Conservation (phyloP, 495 filamentous ascomycete species). For the Penicillium ochrochloron region DNA sequence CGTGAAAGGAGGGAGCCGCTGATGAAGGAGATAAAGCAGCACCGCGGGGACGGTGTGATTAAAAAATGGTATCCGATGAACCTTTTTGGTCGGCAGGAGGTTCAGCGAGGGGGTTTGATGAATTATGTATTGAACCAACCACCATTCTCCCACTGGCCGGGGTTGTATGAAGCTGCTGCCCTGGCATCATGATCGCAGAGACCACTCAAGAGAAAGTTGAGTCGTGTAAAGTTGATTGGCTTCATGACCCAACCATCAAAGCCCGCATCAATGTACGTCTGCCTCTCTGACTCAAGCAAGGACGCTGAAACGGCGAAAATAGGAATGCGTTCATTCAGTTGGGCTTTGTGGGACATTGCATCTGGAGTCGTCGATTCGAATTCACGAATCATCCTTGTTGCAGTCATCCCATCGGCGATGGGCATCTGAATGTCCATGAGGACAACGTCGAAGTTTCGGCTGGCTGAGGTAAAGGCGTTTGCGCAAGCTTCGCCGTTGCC, state of each 20-base stretch:
- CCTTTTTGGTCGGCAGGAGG: not conserved
- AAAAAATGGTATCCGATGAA: not conserved
- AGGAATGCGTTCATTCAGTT: constrained; percentile 55
- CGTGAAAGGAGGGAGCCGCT: not conserved
- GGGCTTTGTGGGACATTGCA: constrained; percentile 59
- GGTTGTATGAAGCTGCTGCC: constrained; percentile 55
- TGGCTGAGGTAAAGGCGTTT: constrained; percentile 63
- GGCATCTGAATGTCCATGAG: constrained; percentile 99
- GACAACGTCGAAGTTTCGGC: constrained; percentile 73
- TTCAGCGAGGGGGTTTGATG: not conserved
- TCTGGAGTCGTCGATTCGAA: constrained; percentile 59
- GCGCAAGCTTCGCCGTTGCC: constrained; percentile 90
- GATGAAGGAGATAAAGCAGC: not conserved
- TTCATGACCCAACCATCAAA: constrained; percentile 94
- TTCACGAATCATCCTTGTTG: constrained; percentile 80
- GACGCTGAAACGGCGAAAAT: constrained; percentile 93
- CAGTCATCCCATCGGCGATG: constrained; percentile 84
- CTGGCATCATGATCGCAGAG: constrained; percentile 55
- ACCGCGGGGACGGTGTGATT: not conserved
- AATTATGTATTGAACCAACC: constrained; percentile 62
- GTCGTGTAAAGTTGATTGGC: constrained; percentile 70
- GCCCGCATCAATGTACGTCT: constrained; percentile 76
- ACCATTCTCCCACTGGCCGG: constrained; percentile 71
- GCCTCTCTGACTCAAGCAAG: constrained; percentile 69
- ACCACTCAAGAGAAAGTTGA: constrained; percentile 62